phyloP scores from a whole-genome alignment of 495 filamentous ascomycete species.

The Xylaria curta region DNA sequence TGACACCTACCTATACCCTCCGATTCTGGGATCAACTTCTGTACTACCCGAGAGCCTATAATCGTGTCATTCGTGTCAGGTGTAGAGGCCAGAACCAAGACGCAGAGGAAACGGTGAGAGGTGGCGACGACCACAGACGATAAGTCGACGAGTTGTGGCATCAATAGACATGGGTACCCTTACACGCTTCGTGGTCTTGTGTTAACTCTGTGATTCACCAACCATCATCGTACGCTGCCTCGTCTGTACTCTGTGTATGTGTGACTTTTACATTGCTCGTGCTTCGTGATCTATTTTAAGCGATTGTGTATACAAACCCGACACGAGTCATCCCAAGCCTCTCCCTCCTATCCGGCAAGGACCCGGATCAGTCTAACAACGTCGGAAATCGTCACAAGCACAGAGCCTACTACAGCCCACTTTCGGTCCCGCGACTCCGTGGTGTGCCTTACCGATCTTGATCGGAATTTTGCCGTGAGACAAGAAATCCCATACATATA shows the following conservation, averaged over 20 bases:
- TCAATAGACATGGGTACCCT: constrained; percentile 13
- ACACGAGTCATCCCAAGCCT: background rate
- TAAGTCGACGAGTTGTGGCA: constrained; percentile 6
- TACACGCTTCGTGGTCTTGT: background rate
- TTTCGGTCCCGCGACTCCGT: constrained; percentile 13
- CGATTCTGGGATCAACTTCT: constrained; percentile 7
- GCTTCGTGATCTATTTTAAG: background rate
- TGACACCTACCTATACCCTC: constrained; percentile 8
- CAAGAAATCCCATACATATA: constrained; percentile 13
- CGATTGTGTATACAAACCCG: background rate
- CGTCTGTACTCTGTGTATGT: background rate
- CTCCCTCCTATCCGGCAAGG: background rate
- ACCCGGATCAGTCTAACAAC: background rate
- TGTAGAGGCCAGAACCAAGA: background rate
- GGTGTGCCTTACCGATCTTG: constrained; percentile 12
- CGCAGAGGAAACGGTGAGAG: constrained; percentile 18
- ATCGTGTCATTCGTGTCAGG: constrained; percentile 10
- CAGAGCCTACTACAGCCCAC: background rate
- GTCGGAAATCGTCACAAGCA: constrained; percentile 3
- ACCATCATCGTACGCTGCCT: background rate
- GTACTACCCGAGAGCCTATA: constrained; percentile 6
- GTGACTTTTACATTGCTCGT: background rate
- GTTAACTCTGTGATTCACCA: background rate
- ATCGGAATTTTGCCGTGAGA: constrained; percentile 21
- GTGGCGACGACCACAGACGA: constrained; percentile 1